These are phyloP conservation scores for Xerocomus potaroensis DNA, from an alignment of 768 basidiomycete species.

Conservation along the genomic window DNA sequence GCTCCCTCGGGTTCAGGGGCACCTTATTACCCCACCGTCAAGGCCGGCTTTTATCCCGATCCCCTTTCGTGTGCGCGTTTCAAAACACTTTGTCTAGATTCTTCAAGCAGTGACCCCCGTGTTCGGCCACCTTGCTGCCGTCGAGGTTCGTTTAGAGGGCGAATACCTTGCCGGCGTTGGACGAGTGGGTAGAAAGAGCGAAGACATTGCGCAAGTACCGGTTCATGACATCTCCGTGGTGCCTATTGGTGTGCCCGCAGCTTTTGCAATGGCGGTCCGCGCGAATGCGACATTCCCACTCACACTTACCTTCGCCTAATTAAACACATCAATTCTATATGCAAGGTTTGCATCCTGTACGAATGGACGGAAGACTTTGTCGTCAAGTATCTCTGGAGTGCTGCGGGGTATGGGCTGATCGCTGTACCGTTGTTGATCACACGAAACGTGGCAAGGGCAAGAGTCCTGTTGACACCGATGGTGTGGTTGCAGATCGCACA, in stretches of 20 bases:
- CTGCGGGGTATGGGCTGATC: conserved; percentile 87
- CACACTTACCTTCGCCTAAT: conserved; percentile 75
- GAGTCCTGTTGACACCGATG: conserved; percentile 15
- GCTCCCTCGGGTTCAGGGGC: conserved; percentile 82
- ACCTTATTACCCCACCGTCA: conserved; percentile 83
- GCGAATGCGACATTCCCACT: conserved; percentile 80
- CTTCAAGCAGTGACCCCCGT: conserved; percentile 85
- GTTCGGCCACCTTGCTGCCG: conserved; percentile 84
- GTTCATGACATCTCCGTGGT: no score
- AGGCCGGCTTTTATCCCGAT: conserved; percentile 19
- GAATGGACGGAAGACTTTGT: conserved; percentile 97
- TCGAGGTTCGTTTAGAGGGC: conserved; percentile 84
- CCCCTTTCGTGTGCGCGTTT: neutral
- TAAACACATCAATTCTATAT: conserved; percentile 87
- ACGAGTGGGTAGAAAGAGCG: conserved; percentile 81
- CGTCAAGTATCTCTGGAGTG: conserved; percentile 95
- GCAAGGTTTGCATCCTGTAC: conserved; percentile 90
- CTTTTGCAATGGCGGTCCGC: conserved; percentile 85
- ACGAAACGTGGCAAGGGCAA: conserved; percentile 28
- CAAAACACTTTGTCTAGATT: conserved; percentile 38
- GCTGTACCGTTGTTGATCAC: conserved; percentile 85
- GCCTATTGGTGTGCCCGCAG: conserved; percentile 36
- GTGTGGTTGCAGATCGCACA: conserved; percentile 45
- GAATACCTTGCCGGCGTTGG: conserved; percentile 88
- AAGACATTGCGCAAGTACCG: conserved; percentile 80